These are phyloP conservation scores for Cystofilobasidium capitatum DNA, from an alignment of 768 basidiomycete genomes.

Conservation along the genomic window DNA sequence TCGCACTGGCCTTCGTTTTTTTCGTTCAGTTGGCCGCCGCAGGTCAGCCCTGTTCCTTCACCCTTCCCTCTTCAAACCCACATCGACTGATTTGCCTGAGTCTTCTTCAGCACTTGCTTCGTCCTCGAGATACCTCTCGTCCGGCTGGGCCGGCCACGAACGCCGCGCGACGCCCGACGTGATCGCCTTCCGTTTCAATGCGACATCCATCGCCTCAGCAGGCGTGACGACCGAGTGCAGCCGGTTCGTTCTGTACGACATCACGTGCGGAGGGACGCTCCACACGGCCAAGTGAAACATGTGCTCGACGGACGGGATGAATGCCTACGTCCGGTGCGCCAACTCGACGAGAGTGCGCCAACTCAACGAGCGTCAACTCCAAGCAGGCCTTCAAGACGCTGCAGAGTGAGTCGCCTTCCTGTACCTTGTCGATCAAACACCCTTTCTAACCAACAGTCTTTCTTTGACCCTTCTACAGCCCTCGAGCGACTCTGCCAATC, in stretches of 20 bases:
- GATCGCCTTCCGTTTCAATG: background rate
- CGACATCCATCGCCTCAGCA: background rate
- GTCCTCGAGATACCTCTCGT: background rate
- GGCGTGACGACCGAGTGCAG: slow-evolving; percentile 1
- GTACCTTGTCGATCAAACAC: background rate
- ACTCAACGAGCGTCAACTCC: background rate
- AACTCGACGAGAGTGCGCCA: background rate
- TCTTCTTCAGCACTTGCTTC: background rate
- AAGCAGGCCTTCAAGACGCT: background rate
- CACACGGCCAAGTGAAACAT: slow-evolving; percentile 4
- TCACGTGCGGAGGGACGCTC: slow-evolving; percentile 7
- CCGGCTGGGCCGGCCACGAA: slow-evolving; percentile 9
- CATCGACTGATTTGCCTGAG: background rate
- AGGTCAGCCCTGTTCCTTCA: background rate
- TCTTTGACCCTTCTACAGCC: background rate
- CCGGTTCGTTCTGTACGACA: background rate
- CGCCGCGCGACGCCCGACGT: slow-evolving; percentile 2
- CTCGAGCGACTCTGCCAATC: slow-evolving; percentile 12
- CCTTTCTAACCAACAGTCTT: background rate
- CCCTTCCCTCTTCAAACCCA: background rate
- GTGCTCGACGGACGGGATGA: slow-evolving; percentile 9
- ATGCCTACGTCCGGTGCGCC: background rate
- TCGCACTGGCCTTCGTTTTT: background rate
- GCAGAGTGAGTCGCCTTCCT: background rate
- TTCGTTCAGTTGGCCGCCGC: background rate